A percentile compares a stretch with the other conserved stretches of the same genome.
Evolutionary conservation across 2,329 filamentous ascomycete genomes (phyloP).

Genomic region (Teratosphaeria gauchensis): DNA sequence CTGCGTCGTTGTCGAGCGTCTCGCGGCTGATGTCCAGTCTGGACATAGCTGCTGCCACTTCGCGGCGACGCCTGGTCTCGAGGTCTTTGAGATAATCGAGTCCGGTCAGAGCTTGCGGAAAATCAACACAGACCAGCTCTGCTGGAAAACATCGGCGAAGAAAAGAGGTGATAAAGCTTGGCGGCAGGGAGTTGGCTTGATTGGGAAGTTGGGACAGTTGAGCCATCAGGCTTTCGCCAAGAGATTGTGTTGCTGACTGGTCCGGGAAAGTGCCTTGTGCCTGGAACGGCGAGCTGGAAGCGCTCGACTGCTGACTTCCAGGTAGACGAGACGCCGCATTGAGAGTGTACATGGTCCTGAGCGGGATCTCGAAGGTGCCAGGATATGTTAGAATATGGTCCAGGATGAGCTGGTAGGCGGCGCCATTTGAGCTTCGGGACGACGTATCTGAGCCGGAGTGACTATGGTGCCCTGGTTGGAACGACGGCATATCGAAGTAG

Average conservation of each 20-base stretch:
- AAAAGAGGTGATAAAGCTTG: slow-evolving; percentile 53
- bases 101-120: slow-evolving; percentile 54
- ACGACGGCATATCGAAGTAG: slow-evolving; percentile 3
- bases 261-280: slow-evolving; percentile 22
- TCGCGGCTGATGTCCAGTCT: slow-evolving; percentile 44
- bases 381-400: slow-evolving; percentile 54
- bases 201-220: slow-evolving; percentile 50
- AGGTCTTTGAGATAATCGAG: slow-evolving; percentile 58
- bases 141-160: slow-evolving; percentile 49
- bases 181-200: slow-evolving; percentile 53
- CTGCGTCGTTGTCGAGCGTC: slow-evolving; percentile 36
- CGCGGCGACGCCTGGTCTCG: slow-evolving; percentile 49
- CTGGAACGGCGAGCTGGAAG: slow-evolving; percentile 28
- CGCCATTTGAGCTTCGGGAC: slow-evolving; percentile 32
- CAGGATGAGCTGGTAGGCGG: slow-evolving; percentile 37
- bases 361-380: slow-evolving; percentile 54
- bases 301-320: slow-evolving; percentile 21
- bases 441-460: slow-evolving; percentile 18
- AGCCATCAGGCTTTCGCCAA: slow-evolving; percentile 42
- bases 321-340: slow-evolving; percentile 47
- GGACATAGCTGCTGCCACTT: slow-evolving; percentile 45
- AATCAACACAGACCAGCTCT: slow-evolving; percentile 50
- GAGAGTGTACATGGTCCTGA: slow-evolving; percentile 58
- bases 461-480: slow-evolving; percentile 7
- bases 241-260: slow-evolving; percentile 30